phyloP scores from a whole-genome alignment of 2,329 filamentous ascomycete species.

The Fonsecaea nubica region DNA sequence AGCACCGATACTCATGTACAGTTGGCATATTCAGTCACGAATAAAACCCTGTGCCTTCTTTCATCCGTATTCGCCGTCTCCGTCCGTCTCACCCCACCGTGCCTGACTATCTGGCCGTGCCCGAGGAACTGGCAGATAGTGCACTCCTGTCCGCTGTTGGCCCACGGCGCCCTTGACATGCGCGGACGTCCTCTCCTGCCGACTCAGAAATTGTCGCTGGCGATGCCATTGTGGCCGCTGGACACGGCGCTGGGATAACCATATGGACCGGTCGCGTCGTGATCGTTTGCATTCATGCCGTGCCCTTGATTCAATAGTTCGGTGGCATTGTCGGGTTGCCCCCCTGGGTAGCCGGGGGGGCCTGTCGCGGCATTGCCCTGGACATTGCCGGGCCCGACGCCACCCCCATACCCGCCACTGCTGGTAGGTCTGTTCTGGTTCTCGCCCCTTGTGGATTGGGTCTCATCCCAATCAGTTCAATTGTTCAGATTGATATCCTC shows the following conservation, averaged over 20 bases:
- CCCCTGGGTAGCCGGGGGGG: constrained; percentile 45
- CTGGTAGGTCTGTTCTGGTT: constrained; percentile 65
- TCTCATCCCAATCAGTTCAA: constrained; percentile 67
- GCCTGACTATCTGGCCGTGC: constrained; percentile 29
- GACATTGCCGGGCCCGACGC: constrained; percentile 46
- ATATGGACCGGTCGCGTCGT: constrained; percentile 51
- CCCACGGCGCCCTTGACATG: constrained; percentile 27
- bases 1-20: constrained; percentile 20
- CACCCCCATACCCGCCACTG: constrained; percentile 51
- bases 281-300: constrained; percentile 52
- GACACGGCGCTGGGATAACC: constrained; percentile 56
- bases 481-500: constrained; percentile 55
- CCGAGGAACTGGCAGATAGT: constrained; percentile 36
- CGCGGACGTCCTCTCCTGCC: constrained; percentile 28
- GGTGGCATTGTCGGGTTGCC: constrained; percentile 51
- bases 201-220: constrained; percentile 52
- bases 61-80: constrained; percentile 6
- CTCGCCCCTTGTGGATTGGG: constrained; percentile 76
- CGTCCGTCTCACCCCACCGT: constrained; percentile 18
- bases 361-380: constrained; percentile 44
- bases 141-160: constrained; percentile 33
- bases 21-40: constrained; percentile 18
- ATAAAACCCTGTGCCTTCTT: constrained; percentile 14
- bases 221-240: constrained; percentile 55
- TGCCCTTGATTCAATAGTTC: constrained; percentile 52